phyloP scores from a whole-genome alignment of 169 alveolate species.

The Cryptosporidium canis region DNA sequence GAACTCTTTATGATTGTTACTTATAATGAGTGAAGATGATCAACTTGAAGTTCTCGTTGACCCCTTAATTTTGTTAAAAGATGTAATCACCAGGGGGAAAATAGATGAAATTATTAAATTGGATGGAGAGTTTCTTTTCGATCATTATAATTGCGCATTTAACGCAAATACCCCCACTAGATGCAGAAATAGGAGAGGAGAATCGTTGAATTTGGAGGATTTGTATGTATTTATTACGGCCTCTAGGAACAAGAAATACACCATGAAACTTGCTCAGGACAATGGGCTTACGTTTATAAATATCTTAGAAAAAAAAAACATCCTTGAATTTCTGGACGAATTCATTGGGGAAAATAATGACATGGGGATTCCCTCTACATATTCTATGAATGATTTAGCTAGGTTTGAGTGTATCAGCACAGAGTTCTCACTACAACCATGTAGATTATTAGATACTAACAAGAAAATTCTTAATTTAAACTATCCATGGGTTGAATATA shows the following conservation, averaged over 20 bases:
- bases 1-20: neutral
- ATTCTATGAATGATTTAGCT: constrained; percentile 12
- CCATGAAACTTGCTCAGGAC: constrained; percentile 63
- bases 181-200: constrained; percentile 70
- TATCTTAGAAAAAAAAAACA: constrained; percentile 57
- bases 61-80: constrained; percentile 50
- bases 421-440: constrained; percentile 38
- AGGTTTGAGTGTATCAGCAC: constrained; percentile 50
- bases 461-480: neutral
- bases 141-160: constrained; percentile 39
- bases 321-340: constrained; percentile 50
- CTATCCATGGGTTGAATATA: constrained; percentile 60
- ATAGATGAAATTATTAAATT: constrained; percentile 5
- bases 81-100: constrained; percentile 30
- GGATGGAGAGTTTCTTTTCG: constrained; percentile 13
- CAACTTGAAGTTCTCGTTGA: constrained; percentile 12
- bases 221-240: constrained; percentile 37
- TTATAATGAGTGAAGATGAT: constrained; percentile 45
- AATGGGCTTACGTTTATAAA: constrained; percentile 36
- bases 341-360: neutral
- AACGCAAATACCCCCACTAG: constrained; percentile 38
- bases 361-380: constrained; percentile 34
- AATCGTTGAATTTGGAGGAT: constrained; percentile 30
- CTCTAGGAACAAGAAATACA: constrained; percentile 28
- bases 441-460: constrained; percentile 37